Evolutionary conservation across 1,139 yeast genomes (phyloP), one percentile per base, ranked within the genome.

Genomic region (Sugiyamaella novakii): DNA sequence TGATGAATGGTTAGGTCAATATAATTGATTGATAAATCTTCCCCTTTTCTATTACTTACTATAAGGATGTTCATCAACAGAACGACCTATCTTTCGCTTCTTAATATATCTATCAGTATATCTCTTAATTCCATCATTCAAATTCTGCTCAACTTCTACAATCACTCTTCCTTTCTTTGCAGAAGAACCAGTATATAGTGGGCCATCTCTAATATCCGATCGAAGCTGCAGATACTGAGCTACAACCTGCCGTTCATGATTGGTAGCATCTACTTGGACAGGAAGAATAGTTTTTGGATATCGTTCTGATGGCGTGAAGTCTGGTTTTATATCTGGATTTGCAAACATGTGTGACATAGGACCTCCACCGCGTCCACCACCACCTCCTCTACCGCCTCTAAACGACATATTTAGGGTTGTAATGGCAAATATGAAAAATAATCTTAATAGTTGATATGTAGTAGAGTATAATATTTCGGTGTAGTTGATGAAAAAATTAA

Each of bases 41-140:
- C n/a, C n/a, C n/a, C n/a, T n/a, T n/a, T n/a, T n/a, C n/a, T n/a
- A n/a, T 7, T 8, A 39, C 48, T 37, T 25, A 43, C 53, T 53
- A 64, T 84, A 88, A 1, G 96, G 96, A 68, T 87, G 94, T 51
- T 87, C 95, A 56, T 84, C 85, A 14, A 86, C 79, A 2, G 94
- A 82, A 49, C 84, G 76, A 1, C 92, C 92, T n/a, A 83, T 77
- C 60, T 79, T 83, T 50, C 87, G 78, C 55, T 80, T 83, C 62
- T 84, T 84, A 57, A 84, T 75, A 53, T 68, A 70, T 40, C 61
- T 49, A 53, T 70, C 74, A 4, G 70, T 65, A 52, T 68, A 70
- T 29, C 74, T 58, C 52, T 64, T 59, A 36, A 70, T 62, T 15
- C 67, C 67, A 46, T 69, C 73, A 17, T 57, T 59, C 5, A 56